phyloP scores from a whole-genome alignment of 371 early-diverging fungal species.

The Sporodiniella umbellata region DNA sequence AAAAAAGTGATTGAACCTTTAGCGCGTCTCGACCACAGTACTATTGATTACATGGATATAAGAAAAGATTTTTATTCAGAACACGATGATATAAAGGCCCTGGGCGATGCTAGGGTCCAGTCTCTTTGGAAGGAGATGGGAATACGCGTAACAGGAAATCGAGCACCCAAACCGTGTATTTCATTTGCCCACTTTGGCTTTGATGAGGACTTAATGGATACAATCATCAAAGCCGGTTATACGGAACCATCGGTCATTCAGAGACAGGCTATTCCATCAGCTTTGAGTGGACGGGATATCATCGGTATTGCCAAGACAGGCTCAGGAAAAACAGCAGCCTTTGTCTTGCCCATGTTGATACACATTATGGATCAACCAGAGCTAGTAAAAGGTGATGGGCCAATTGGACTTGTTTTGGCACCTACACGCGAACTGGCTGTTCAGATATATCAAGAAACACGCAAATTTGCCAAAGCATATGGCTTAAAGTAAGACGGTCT shows the following conservation, averaged over 20 bases:
- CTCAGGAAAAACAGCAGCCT: constrained; percentile 75
- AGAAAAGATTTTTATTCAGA: constrained; percentile 85
- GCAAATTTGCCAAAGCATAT: constrained; percentile 76
- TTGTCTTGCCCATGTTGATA: constrained; percentile 80
- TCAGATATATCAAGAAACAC: constrained; percentile 83
- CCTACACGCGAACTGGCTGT: constrained; percentile 90
- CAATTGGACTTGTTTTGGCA: constrained; percentile 72
- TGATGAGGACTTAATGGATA: constrained; percentile 66
- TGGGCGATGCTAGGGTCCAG: constrained; percentile 55
- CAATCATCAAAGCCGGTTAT: constrained; percentile 62
- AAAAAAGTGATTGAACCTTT: constrained; percentile 69
- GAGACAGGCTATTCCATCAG: constrained; percentile 73
- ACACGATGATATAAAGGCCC: constrained; percentile 66
- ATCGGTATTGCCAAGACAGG: constrained; percentile 92
- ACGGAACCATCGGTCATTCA: constrained; percentile 81
- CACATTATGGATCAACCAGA: constrained; percentile 85
- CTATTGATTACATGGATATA: constrained; percentile 69
- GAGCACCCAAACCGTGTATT: constrained; percentile 73
- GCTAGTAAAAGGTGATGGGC: constrained; percentile 65
- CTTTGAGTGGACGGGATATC: constrained; percentile 76
- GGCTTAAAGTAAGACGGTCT: constrained; percentile 45
- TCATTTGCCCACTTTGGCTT: constrained; percentile 90
- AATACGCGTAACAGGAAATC: constrained; percentile 63
- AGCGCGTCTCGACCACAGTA: constrained; percentile 66
- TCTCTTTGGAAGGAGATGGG: constrained; percentile 56